Conservation (phyloP, 2,329 filamentous ascomycete species). For the Fusarium chlamydosporum region DNA sequence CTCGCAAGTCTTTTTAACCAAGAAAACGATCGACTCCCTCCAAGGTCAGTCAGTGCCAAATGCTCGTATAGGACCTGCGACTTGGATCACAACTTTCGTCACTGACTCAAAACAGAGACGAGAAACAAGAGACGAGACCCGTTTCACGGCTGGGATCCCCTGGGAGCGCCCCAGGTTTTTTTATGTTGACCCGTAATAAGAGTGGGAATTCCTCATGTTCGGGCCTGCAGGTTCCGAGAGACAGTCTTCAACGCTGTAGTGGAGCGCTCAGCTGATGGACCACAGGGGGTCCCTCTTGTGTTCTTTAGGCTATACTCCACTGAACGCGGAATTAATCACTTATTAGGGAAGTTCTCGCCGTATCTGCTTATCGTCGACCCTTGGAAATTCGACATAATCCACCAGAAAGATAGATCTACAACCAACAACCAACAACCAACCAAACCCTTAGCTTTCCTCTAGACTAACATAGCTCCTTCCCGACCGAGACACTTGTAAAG, state of each 20-base stretch:
- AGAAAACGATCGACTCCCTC: not conserved
- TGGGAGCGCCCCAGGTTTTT: conserved; percentile 15
- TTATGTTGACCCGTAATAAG: not conserved
- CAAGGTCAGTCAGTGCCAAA: not conserved
- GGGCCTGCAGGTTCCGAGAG: conserved; percentile 2
- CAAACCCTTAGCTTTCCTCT: not conserved
- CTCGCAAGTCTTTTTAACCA: not conserved
- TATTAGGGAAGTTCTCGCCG: not conserved
- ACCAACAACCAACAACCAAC: not conserved
- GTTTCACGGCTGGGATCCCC: conserved; percentile 14
- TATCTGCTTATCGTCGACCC: not conserved
- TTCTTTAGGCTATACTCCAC: not conserved
- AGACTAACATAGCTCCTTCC: too few relatives aligned
- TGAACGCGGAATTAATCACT: not conserved
- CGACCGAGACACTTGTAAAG: not conserved
- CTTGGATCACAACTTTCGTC: conserved; percentile 9
- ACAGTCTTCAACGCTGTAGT: not conserved
- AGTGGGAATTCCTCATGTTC: not conserved
- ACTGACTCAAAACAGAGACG: conserved; percentile 16
- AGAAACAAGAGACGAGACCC: conserved; percentile 10
- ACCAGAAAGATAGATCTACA: not conserved
- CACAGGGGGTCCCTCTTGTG: not conserved
- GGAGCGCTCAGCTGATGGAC: conserved; percentile 2
- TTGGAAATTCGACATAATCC: not conserved
- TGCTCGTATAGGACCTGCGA: conserved; percentile 1